Evolutionary conservation across 2,329 filamentous ascomycete genomes (phyloP).

Genomic region (Xylaria sp.): DNA sequence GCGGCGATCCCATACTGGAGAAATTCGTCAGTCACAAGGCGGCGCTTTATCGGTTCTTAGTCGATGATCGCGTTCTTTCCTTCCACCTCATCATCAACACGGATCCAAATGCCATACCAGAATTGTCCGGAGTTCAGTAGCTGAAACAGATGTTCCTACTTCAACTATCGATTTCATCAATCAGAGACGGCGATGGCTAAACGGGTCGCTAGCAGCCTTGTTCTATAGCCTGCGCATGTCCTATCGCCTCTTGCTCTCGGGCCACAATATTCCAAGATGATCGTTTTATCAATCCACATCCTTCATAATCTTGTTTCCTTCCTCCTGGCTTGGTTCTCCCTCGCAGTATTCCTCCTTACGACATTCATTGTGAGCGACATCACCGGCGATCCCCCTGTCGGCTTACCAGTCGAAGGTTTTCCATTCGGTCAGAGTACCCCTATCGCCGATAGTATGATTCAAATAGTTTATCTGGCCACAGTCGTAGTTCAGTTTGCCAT

Average conservation of each 20-base stretch:
- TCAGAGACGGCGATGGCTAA: background rate
- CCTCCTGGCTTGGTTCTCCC: background rate
- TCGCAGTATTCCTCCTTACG: background rate
- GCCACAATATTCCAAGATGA: background rate
- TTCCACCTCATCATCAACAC: background rate
- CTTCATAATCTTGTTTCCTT: background rate
- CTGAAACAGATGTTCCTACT: background rate
- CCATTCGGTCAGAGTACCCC: background rate
- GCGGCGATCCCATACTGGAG: background rate
- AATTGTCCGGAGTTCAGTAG: background rate
- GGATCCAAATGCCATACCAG: background rate
- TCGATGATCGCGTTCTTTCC: background rate
- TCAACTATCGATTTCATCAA: background rate
- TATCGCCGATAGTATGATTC: background rate
- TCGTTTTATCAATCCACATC: background rate
- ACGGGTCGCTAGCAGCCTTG: background rate
- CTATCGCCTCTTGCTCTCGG: background rate
- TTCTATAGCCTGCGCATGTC: background rate
- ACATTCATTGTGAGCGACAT: background rate
- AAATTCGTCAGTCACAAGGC: background rate
- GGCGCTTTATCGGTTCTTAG: background rate
- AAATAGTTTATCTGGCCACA: background rate
- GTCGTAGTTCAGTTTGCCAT: background rate
- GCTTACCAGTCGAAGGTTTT: background rate
- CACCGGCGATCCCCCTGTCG: background rate